These are phyloP conservation scores for Podila horticola DNA, from an alignment of 192 early-diverging fungal species.

Conservation along the genomic window DNA sequence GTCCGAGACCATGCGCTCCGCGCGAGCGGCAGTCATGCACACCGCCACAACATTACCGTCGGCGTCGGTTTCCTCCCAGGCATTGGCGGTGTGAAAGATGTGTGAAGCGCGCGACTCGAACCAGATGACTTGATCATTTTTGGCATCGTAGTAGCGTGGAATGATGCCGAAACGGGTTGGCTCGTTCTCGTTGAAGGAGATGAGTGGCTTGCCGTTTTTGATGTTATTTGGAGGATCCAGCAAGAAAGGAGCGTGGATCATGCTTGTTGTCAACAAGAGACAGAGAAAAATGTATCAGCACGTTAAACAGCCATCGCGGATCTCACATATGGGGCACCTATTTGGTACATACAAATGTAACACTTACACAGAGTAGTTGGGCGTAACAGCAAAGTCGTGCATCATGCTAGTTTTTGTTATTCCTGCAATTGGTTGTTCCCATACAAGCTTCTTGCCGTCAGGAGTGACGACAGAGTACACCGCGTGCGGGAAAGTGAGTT, in stretches of 20 bases:
- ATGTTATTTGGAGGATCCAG: constrained; percentile 3
- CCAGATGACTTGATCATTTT: constrained; percentile 29
- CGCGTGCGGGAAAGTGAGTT: neutral
- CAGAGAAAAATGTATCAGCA: neutral
- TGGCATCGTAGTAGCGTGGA: constrained; percentile 29
- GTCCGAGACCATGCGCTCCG: constrained; percentile 20
- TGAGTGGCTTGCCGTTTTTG: constrained; percentile 16
- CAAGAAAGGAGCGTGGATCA: constrained; percentile 16
- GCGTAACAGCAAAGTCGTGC: constrained; percentile 38
- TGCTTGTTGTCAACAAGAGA: constrained; percentile 6
- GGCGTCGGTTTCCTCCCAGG: constrained; percentile 38
- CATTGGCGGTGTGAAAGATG: constrained; percentile 46
- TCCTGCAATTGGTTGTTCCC: constrained; percentile 22
- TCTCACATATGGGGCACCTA: neutral
- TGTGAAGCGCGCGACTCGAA: constrained; percentile 38
- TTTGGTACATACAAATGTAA: neutral
- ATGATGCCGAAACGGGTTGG: constrained; percentile 32
- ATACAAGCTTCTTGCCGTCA: constrained; percentile 18
- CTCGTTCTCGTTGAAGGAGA: constrained; percentile 16
- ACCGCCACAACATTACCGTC: constrained; percentile 33
- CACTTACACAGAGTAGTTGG: constrained; percentile 27
- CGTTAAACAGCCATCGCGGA: neutral
- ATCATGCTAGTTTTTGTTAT: constrained; percentile 26
- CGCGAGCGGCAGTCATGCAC: constrained; percentile 38
- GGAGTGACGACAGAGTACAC: constrained; percentile 34